Evolutionary conservation across 2,329 filamentous ascomycete species (phyloP), one percentile per base, ranked within the genome.

Genomic region (Neonectria faginata): DNA sequence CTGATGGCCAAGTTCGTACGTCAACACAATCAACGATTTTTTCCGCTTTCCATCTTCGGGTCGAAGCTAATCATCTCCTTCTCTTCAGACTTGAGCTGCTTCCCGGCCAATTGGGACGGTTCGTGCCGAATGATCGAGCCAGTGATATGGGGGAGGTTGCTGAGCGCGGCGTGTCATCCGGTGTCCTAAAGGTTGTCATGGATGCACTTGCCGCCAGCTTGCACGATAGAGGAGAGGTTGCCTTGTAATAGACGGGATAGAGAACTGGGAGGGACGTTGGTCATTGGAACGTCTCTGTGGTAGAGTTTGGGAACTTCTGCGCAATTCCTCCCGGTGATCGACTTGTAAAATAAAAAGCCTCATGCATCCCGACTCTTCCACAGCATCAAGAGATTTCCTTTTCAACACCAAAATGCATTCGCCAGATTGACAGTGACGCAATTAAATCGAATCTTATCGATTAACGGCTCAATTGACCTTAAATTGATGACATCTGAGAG

Each of bases 1-100:
- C 92, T 94, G 87, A 94, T 94, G 91, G 92, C 91, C 91, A 94
- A 94, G 88, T 92, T 92, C 86, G 89, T 92, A 88, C 77, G 87
- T 89, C 61, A 67, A 61, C 36, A 36, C 65, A 58, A 29, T 16
- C n/a, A 36, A 8, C 50, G 8, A 68, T n/a, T 10, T 36, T 20
- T 29, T 16, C 25, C 25, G 31, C 27, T 14, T 4, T 9, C 25
- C 20, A 8, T 57, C 18, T 52, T 20, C 25, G 31, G 50, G 31
- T 39, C 55, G 42, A 47, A 54, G 60, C 59, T 73, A 50, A 73
- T 57, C 51, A 29, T 45, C 9, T 45, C 9, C 22, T 33, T 45
- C 33, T 14, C 42, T 29, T 2, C 56, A 81, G 79, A 81, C 79
- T 68, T 81, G 79, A 80, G 75, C 73, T 72, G 68, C 72, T 73